Percentiles rank a stretch among this genome's conserved stretches.
Evolutionary conservation across 2,329 filamentous ascomycete genomes (phyloP).

Genomic region (Pseudofabraea citricarpa): DNA sequence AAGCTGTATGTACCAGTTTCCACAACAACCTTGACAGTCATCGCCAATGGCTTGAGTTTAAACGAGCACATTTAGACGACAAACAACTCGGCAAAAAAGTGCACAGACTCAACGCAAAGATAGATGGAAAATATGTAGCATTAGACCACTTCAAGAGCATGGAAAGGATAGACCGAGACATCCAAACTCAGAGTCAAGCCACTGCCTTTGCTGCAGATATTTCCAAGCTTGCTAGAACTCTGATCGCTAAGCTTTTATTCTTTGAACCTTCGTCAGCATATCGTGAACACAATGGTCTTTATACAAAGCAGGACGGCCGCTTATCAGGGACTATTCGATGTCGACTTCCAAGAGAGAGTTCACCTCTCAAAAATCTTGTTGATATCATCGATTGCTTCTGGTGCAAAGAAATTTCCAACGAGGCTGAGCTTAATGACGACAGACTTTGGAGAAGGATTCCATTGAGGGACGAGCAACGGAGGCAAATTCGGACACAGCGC

Average conservation of each 20-base stretch:
- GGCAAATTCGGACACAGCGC: not conserved
- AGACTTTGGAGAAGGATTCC: not conserved
- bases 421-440: not conserved
- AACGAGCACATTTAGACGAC: not conserved
- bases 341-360: constrained; percentile 1
- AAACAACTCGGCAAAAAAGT: constrained; percentile 1
- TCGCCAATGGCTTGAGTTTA: constrained; percentile 3
- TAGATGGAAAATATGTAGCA: constrained; percentile 6
- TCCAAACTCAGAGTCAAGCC: constrained; percentile 3
- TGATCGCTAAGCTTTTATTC: constrained; percentile 9
- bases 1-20: constrained; percentile 5
- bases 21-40: constrained; percentile 7
- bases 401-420: not conserved
- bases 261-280: constrained; percentile 4
- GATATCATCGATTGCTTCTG: constrained; percentile 3
- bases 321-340: constrained; percentile 1
- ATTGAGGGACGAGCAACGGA: not conserved
- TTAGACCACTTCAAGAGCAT: constrained; percentile 8
- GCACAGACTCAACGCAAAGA: constrained; percentile 4
- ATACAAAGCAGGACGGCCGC: not conserved
- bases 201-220: constrained; percentile 3
- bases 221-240: constrained; percentile 1
- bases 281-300: not conserved
- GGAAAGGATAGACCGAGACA: constrained; percentile 3
- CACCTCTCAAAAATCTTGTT: constrained; percentile 2